Evolutionary conservation across 1,139 yeast genomes (phyloP).

Genomic region (Blastobotrys buckinghamii): DNA sequence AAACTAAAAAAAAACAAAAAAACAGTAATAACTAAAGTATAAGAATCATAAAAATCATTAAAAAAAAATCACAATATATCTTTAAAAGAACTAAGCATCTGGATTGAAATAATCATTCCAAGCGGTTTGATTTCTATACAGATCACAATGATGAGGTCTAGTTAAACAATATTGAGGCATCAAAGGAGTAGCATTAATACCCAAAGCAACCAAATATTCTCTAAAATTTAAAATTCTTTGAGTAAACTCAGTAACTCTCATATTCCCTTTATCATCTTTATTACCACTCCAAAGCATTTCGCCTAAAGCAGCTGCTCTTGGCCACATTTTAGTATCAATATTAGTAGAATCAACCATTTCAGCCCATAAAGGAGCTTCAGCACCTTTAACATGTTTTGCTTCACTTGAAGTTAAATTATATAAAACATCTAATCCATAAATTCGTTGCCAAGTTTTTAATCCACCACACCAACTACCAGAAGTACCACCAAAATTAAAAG

Average conservation of each 20-base stretch:
- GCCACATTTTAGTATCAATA: conserved; percentile 43
- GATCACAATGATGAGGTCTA: conserved; percentile 41
- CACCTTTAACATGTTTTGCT: conserved; percentile 38
- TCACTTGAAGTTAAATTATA: conserved; percentile 36
- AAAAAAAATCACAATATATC: not conserved
- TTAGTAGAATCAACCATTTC: conserved; percentile 41
- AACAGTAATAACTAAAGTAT: not conserved
- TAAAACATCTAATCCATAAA: conserved; percentile 39
- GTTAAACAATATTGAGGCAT: conserved; percentile 40
- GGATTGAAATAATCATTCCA: conserved; percentile 1
- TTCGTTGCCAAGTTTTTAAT: conserved; percentile 46
- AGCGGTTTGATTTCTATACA: conserved; percentile 7
- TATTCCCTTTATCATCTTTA: conserved; percentile 31
- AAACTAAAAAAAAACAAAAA: not conserved
- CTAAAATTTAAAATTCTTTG: conserved; percentile 42
- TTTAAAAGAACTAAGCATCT: not conserved
- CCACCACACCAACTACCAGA: conserved; percentile 50
- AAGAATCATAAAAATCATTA: no score
- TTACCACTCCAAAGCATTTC: conserved; percentile 47
- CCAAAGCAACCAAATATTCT: conserved; percentile 40
- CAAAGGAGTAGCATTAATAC: conserved; percentile 38
- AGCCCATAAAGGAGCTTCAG: conserved; percentile 44
- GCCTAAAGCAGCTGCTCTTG: conserved; percentile 45
- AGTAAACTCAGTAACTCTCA: conserved; percentile 36
- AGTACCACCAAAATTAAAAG: conserved; percentile 33